Conservation (phyloP, 306 rosid species). For the Vicia sativa region DNA sequence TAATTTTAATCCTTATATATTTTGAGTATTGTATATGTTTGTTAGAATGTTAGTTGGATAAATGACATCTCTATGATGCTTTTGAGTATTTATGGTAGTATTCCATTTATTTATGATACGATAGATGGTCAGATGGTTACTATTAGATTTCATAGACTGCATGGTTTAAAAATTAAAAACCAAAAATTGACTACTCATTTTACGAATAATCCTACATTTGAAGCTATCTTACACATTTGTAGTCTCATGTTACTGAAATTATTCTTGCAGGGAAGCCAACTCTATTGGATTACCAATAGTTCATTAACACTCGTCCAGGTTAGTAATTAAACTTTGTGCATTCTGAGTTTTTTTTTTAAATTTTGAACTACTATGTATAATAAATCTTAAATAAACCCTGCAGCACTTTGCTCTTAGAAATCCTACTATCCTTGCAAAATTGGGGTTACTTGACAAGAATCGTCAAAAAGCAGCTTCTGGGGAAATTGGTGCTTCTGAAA, state of each 20-base stretch:
- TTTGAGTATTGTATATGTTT: no score
- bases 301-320: slow-evolving; percentile 73
- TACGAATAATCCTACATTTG: slow-evolving; percentile 21
- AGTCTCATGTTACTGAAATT: slow-evolving; percentile 37
- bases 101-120: slow-evolving; percentile 5
- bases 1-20: slow-evolving; percentile 40
- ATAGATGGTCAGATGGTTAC: slow-evolving; percentile 10
- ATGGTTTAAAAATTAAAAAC: neutral
- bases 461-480: slow-evolving; percentile 39
- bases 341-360: slow-evolving; percentile 6
- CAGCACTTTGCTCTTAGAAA: slow-evolving; percentile 73
- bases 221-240: slow-evolving; percentile 26
- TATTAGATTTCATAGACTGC: slow-evolving; percentile 1
- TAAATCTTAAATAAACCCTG: slow-evolving; percentile 41
- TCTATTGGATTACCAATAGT: slow-evolving; percentile 88
- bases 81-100: slow-evolving; percentile 20
- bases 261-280: slow-evolving; percentile 82
- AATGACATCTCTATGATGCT: slow-evolving; percentile 11
- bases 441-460: slow-evolving; percentile 61
- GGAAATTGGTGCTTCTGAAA: slow-evolving; percentile 43
- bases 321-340: slow-evolving; percentile 30
- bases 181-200: slow-evolving; percentile 18
- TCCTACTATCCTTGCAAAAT: slow-evolving; percentile 66
- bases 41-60: slow-evolving; percentile 17
- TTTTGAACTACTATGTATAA: slow-evolving; percentile 26